Evolutionary conservation across 23 red algal genomes (phyloP).

Genomic region (Gracilaria domingensis): DNA sequence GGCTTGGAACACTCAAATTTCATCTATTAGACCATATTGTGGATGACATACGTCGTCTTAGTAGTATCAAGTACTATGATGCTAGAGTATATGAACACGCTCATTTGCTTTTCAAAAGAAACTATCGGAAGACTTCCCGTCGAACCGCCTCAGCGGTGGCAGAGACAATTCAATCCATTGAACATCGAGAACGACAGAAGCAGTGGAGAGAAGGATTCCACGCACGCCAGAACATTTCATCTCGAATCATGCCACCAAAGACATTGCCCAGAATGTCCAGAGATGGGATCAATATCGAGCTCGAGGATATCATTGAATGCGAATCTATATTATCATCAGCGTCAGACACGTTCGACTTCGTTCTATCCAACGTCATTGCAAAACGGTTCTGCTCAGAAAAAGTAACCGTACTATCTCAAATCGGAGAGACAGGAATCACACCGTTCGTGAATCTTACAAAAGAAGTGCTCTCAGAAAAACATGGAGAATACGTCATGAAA

Average conservation of each 20-base stretch:
- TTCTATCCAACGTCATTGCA: neutral
- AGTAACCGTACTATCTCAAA: neutral
- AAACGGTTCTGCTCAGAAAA: neutral
- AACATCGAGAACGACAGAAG: neutral
- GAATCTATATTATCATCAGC: neutral
- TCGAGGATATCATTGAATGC: neutral
- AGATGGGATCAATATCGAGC: neutral
- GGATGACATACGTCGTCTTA: slow-evolving; percentile 15
- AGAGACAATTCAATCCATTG: slow-evolving; percentile 11
- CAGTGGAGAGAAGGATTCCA: neutral
- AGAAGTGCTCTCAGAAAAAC: neutral
- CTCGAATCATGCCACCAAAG: neutral
- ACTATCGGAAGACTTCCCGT: slow-evolving; percentile 20
- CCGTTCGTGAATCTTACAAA: neutral
- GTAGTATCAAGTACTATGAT: slow-evolving; percentile 4
- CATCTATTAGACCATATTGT: slow-evolving; percentile 39
- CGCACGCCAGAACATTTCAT: neutral
- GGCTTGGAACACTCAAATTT: slow-evolving; percentile 30
- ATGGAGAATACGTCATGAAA: neutral
- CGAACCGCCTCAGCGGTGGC: neutral
- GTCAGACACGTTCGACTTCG: neutral
- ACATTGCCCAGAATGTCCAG: neutral
- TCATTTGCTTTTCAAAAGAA: slow-evolving; percentile 20
- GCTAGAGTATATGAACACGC: slow-evolving; percentile 34
- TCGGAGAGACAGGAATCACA: neutral